Percentiles rank a stretch among this genome's conserved stretches.
Evolutionary conservation across 2,329 filamentous ascomycete species (phyloP).

Genomic region (Cladosporium sp.): DNA sequence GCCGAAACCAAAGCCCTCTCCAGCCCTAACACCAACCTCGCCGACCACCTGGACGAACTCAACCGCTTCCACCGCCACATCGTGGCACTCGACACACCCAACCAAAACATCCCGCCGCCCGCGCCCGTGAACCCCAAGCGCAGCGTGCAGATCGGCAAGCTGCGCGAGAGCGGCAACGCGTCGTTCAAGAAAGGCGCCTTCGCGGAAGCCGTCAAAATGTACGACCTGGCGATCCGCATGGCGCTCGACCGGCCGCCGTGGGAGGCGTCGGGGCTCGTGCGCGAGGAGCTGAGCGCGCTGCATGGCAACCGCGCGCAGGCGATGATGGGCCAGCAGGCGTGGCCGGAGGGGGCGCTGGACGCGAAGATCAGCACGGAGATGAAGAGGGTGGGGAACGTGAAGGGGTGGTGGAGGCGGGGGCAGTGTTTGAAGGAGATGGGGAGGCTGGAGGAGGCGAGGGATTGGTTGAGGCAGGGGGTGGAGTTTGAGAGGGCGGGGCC

Average conservation of each 20-base stretch:
- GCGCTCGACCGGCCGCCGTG: constrained; percentile 72
- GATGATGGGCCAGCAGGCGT: constrained; percentile 72
- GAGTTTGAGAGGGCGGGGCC: constrained; percentile 48
- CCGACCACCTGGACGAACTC: constrained; percentile 56
- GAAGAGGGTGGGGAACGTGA: constrained; percentile 78
- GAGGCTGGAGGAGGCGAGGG: constrained; percentile 69
- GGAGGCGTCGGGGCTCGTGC: constrained; percentile 77
- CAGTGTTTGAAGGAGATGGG: constrained; percentile 89
- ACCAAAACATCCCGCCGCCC: constrained; percentile 64
- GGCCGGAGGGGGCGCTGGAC: constrained; percentile 82
- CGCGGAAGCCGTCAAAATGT: constrained; percentile 70
- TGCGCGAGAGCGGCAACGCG: constrained; percentile 79
- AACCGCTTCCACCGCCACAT: constrained; percentile 74
- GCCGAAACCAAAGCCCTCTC: constrained; percentile 71
- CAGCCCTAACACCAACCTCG: constrained; percentile 35
- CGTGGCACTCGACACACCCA: constrained; percentile 55
- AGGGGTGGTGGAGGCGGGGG: constrained; percentile 88
- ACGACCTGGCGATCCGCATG: constrained; percentile 86
- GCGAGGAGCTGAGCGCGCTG: constrained; percentile 75
- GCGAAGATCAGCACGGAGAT: constrained; percentile 84
- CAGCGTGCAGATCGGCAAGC: constrained; percentile 77
- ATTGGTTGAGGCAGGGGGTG: constrained; percentile 69
- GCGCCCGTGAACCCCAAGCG: constrained; percentile 91
- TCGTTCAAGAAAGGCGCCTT: constrained; percentile 73
- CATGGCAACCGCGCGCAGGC: constrained; percentile 87